Conservation (phyloP, 352 stramenopile species). For the Globisporangium radiosum region DNA sequence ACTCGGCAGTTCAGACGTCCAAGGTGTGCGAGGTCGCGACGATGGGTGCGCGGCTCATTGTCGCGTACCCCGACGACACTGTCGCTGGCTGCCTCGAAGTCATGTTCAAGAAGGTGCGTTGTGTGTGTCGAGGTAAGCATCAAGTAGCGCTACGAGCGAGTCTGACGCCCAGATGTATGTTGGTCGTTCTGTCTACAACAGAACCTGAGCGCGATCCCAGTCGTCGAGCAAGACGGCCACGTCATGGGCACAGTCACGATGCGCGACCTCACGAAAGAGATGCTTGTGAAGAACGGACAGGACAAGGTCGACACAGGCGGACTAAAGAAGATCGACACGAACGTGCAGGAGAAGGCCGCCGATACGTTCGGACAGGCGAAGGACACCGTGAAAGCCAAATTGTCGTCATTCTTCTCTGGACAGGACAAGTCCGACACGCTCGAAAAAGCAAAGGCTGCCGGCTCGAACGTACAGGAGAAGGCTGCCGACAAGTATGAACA, state of each 20-base stretch:
- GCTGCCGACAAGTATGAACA: not conserved
- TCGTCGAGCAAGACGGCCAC: slow-evolving; percentile 32
- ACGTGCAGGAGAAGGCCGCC: too few relatives aligned
- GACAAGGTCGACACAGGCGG: too few relatives aligned
- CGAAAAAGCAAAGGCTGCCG: too few relatives aligned
- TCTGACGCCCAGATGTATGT: not conserved
- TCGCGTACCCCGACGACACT: slow-evolving; percentile 31
- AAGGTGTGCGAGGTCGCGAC: slow-evolving; percentile 30
- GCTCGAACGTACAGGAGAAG: too few relatives aligned
- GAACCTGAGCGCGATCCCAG: slow-evolving; percentile 26
- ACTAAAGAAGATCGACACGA: too few relatives aligned
- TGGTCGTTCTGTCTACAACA: slow-evolving; percentile 2
- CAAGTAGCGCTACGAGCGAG: not conserved
- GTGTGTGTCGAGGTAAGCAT: not conserved
- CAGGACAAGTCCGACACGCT: too few relatives aligned
- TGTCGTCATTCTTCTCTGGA: too few relatives aligned
- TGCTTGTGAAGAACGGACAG: slow-evolving; percentile 9
- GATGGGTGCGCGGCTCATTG: slow-evolving; percentile 27
- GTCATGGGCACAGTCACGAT: slow-evolving; percentile 28
- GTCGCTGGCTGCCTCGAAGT: slow-evolving; percentile 33
- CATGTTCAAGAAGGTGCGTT: slow-evolving; percentile 26
- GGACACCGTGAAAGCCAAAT: too few relatives aligned
- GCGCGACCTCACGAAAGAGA: slow-evolving; percentile 28
- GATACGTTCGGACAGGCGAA: too few relatives aligned
- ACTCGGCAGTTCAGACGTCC: slow-evolving; percentile 20